Percentiles rank a stretch among this genome's conserved stretches.
These are phyloP conservation scores for Xylariaceae sp. DNA, from an alignment of 2,329 filamentous ascomycete genomes.

Conservation along the genomic window DNA sequence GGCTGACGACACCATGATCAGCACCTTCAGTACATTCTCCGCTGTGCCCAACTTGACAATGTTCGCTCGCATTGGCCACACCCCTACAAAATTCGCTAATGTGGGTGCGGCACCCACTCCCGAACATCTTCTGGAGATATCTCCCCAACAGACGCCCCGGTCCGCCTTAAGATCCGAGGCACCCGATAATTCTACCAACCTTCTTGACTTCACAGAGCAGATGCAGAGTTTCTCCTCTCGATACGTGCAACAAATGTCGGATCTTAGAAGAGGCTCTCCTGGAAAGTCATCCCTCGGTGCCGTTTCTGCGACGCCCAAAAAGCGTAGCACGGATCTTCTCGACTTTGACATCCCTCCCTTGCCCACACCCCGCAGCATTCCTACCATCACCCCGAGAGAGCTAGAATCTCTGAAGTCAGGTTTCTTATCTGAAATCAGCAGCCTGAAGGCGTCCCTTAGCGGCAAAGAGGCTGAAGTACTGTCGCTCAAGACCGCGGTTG, in stretches of 20 bases:
- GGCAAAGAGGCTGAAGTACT: slow-evolving; percentile 90
- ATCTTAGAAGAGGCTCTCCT: slow-evolving; percentile 41
- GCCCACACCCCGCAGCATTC: slow-evolving; percentile 85
- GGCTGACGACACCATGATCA: slow-evolving; percentile 68
- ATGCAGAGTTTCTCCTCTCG: slow-evolving; percentile 31
- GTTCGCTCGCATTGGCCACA: slow-evolving; percentile 68
- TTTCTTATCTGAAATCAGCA: slow-evolving; percentile 88
- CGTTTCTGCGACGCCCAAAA: slow-evolving; percentile 42
- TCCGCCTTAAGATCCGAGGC: slow-evolving; percentile 35
- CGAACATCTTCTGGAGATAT: slow-evolving; percentile 34
- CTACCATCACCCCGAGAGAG: slow-evolving; percentile 85
- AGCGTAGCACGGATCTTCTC: slow-evolving; percentile 62
- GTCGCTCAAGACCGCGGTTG: slow-evolving; percentile 79
- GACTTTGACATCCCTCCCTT: slow-evolving; percentile 93
- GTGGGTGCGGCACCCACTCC: slow-evolving; percentile 35
- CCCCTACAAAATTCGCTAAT: slow-evolving; percentile 48
- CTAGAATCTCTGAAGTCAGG: slow-evolving; percentile 86
- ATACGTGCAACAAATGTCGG: slow-evolving; percentile 36
- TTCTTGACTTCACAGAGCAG: slow-evolving; percentile 87
- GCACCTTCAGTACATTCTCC: slow-evolving; percentile 83
- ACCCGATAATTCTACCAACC: slow-evolving; percentile 61
- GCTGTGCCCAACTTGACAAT: slow-evolving; percentile 82
- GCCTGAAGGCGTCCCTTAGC: slow-evolving; percentile 83
- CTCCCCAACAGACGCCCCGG: slow-evolving; percentile 35
- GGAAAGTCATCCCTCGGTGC: slow-evolving; percentile 30